Base-by-base conservation (phyloP, 805 yeast genomes). In the Kuraishia molischiana region DNA sequence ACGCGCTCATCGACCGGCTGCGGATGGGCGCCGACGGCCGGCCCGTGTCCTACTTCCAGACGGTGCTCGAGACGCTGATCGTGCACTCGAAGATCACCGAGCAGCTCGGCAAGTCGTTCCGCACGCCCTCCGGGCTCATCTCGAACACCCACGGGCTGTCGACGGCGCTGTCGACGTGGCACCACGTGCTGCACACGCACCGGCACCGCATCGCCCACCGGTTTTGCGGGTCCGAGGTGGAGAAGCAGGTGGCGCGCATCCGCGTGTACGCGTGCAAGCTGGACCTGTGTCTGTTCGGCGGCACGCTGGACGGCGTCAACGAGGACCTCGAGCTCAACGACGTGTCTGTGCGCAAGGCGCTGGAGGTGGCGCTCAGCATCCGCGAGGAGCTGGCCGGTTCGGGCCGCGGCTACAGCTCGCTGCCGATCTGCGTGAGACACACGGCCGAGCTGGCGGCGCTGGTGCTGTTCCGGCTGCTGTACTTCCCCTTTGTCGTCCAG, bases 151-250 rank as follows among this genome's bases (percentile, higher is more conserved):
- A 38, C 29, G 32, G 51, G 9, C 26, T 53, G 17, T 14, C 38
- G 2, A 52, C 47, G 36, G 49, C 58, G 1, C 39, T 54, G 5
- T 41, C 48, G 29, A 35, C 44, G 10, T 55, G 54, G 56, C 44
- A 43, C 32, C 48, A 44, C 5, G 5, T 28, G 8, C 31, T 28
- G 6, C 17, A 24, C 49, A 50, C 38, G 22, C 53, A 9, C 28
- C 38, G 17, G 13, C 14, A 28, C 14, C 13, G 13, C 14, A 14
- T 28, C 13, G 17, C 17, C 8, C 6, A 14, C 6, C 17, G 17
- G 31, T 28, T 28, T 14, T 6, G 5, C 17, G 31, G 31, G 5
- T 11, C 17, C 31, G 15, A 31, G 34, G 10, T 28, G 46, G 15
- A 34, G 36, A 29, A 18, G 14, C 13, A 29, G 31, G 5, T 26